Evolutionary conservation across 139 green algal species (phyloP).

Genomic region (Chlorella vulgaris): DNA sequence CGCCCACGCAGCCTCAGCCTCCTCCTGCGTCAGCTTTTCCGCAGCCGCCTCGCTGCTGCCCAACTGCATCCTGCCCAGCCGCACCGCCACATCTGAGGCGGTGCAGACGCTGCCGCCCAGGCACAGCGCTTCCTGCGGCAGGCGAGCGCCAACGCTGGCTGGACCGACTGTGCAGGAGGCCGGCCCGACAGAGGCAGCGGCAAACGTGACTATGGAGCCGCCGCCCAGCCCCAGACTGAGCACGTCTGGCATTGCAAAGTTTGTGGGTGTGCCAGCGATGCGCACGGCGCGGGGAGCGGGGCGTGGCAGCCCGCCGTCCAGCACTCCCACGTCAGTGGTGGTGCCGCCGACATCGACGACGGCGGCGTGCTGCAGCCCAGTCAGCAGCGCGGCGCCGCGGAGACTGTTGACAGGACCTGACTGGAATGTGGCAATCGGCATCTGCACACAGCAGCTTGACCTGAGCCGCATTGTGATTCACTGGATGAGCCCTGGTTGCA

Average conservation of each 20-base stretch:
- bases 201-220: constrained; percentile 21
- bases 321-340: constrained; percentile 48
- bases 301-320: constrained; percentile 39
- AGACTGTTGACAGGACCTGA: constrained; percentile 54
- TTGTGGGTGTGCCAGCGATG: constrained; percentile 38
- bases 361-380: constrained; percentile 32
- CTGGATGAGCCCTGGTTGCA: too few species aligned
- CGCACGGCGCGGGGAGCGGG: constrained; percentile 6
- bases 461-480: too few species aligned
- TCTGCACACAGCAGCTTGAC: too few species aligned
- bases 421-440: constrained; percentile 48
- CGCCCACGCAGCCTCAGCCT: constrained; percentile 25
- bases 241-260: constrained; percentile 47
- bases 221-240: constrained; percentile 42
- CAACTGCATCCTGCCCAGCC: constrained; percentile 34
- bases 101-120: constrained; percentile 35
- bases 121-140: constrained; percentile 28
- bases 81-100: constrained; percentile 51
- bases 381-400: constrained; percentile 43
- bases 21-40: not conserved
- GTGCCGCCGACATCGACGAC: constrained; percentile 59
- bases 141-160: constrained; percentile 37
- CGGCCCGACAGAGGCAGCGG: not conserved
- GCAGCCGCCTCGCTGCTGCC: constrained; percentile 7
- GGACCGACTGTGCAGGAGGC: constrained; percentile 41